These are phyloP conservation scores for Haberlea rhodopensis DNA, from an alignment of 257 asterid genomes.

Conservation along the genomic window DNA sequence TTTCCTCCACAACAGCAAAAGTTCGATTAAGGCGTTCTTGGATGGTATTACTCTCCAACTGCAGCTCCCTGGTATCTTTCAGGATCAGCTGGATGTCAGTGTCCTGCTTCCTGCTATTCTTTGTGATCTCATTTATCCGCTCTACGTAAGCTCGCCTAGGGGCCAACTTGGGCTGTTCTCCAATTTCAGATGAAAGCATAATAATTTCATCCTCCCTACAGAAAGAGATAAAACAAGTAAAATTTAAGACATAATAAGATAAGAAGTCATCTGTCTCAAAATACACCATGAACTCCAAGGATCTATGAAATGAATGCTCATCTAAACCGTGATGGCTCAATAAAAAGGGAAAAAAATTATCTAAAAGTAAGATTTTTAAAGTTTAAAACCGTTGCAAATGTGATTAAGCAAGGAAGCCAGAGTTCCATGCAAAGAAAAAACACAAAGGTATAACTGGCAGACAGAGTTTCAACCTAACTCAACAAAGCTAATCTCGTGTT, in stretches of 20 bases:
- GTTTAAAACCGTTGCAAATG: background rate
- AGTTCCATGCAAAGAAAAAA: background rate
- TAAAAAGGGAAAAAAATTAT: background rate
- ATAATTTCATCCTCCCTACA: slow-evolving; percentile 58
- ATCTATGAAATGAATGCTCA: slow-evolving; percentile 1
- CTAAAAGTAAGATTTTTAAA: background rate
- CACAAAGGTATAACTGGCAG: background rate
- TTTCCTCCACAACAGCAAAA: slow-evolving; percentile 65
- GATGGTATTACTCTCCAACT: slow-evolving; percentile 73
- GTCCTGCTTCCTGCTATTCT: slow-evolving; percentile 81
- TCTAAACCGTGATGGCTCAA: slow-evolving; percentile 6
- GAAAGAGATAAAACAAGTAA: slow-evolving; percentile 18
- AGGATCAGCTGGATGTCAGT: slow-evolving; percentile 63
- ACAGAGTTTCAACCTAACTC: background rate
- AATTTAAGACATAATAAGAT: slow-evolving; percentile 16
- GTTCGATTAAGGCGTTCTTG: slow-evolving; percentile 80
- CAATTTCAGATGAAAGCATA: slow-evolving; percentile 52
- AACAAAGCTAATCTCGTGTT: background rate
- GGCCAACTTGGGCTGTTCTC: slow-evolving; percentile 51
- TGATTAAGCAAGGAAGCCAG: slow-evolving; percentile 18
- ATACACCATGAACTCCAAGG: slow-evolving; percentile 16
- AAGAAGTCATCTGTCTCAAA: background rate
- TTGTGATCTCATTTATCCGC: slow-evolving; percentile 74
- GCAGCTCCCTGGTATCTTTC: slow-evolving; percentile 79
- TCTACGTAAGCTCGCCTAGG: slow-evolving; percentile 56